Base-by-base conservation (phyloP, 768 basidiomycete species). In the Phlegmacium glaucopus region DNA sequence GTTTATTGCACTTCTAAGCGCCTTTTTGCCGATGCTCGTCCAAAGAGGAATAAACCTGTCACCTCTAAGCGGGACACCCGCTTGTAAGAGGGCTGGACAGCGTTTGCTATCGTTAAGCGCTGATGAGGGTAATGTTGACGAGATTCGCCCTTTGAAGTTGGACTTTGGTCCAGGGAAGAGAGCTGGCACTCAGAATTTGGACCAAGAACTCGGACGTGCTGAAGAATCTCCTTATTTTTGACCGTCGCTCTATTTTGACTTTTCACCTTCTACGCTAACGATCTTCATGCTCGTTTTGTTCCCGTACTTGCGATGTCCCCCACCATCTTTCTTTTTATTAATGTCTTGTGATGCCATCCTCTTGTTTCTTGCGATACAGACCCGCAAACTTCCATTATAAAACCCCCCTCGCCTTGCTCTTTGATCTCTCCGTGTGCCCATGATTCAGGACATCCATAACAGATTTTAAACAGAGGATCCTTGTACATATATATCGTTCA, bases 1-100 rank as follows among this genome's bases (percentile, higher is more conserved):
- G 69, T 77, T 9, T 65, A 70, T 9, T 80, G 77, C 39, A 72
- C 76, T 2, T 84, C 86, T 0, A 79, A 72, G 54, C 66, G 77
- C 28, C 69, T 88, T 9, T 87, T 87, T 61, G 71, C 75, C 3
- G 48, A 51, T 8, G 62, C 66, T 2, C 61, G 39, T 17, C 39
- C 29, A 15, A 50, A 29, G 42, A 44, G 47, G n/a, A 40, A 43
- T 39, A 45, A 54, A 27, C 37, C 44, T 16, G 44, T 42, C 6
- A 5, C 35, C 13, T 18, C 35, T 26, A 11, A 36, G 30, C 4
- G 40, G 2, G 15, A 36, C 25, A 32, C 29, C 29, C 11, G 10
- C 25, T 2, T 32, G 40, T 11, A 53, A 42, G 42, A 53, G 44
- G 37, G 26, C 42, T 26, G 37, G 46, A 27, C 48, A 45, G 4